Conservation (phyloP, 2,329 filamentous ascomycete genomes). For the Myrmaecium sp. region DNA sequence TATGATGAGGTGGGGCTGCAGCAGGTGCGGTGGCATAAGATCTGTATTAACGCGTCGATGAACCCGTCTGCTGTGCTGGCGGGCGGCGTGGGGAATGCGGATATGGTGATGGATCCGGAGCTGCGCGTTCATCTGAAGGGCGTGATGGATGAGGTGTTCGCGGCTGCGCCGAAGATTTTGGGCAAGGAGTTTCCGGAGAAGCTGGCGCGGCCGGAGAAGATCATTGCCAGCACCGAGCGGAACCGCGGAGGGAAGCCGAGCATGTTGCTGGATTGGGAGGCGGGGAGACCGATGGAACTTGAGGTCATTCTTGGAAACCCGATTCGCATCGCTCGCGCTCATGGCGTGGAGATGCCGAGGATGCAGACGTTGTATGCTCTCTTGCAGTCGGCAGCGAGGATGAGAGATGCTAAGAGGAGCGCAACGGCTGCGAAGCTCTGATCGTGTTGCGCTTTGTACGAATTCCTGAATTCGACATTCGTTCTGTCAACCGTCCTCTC, state of each 20-base stretch:
- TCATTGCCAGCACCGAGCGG: conserved; percentile 43
- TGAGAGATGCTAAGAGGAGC: conserved; percentile 26
- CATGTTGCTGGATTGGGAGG: conserved; percentile 57
- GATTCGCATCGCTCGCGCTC: conserved; percentile 44
- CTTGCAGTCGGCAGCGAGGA: conserved; percentile 42
- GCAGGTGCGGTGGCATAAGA: conserved; percentile 58
- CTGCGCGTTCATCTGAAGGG: conserved; percentile 43
- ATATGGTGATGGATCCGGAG: conserved; percentile 48
- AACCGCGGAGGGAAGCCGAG: conserved; percentile 43
- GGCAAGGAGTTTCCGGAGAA: conserved; percentile 41
- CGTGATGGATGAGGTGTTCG: conserved; percentile 54
- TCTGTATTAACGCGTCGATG: conserved; percentile 60
- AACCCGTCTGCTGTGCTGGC: conserved; percentile 55
- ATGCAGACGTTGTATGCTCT: conserved; percentile 52
- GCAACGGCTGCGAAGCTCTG: too few relatives aligned
- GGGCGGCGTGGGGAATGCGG: conserved; percentile 46
- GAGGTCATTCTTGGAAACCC: conserved; percentile 60
- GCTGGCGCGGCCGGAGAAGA: conserved; percentile 45
- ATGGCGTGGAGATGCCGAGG: conserved; percentile 47
- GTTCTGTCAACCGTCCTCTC: too few relatives aligned
- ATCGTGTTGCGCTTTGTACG: too few relatives aligned
- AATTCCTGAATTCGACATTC: too few relatives aligned
- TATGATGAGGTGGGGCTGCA: conserved; percentile 51
- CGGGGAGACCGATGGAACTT: conserved; percentile 47
- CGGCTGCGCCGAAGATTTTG: conserved; percentile 44